Evolutionary conservation across 2,329 filamentous ascomycete genomes (phyloP).

Genomic region (Aspergillus sp.): DNA sequence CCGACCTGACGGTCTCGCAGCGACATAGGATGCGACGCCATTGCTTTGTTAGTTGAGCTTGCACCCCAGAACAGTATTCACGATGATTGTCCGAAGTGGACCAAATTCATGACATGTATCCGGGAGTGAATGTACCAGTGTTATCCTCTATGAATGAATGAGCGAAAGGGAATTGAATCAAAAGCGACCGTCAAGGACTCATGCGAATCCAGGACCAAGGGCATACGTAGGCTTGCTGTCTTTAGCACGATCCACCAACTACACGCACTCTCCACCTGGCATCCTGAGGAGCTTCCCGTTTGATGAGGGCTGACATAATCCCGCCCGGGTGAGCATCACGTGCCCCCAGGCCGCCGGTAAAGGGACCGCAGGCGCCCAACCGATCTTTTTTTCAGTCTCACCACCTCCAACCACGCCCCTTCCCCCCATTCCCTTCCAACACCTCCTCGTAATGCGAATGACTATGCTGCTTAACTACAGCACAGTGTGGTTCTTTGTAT

Average conservation of each 20-base stretch:
- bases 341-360: not conserved
- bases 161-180: not conserved
- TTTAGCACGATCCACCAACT: not conserved
- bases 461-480: constrained; percentile 35
- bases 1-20: constrained; percentile 72
- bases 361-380: constrained; percentile 15
- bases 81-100: constrained; percentile 9
- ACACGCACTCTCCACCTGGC: constrained; percentile 30
- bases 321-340: constrained; percentile 15
- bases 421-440: constrained; percentile 14
- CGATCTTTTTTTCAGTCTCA: constrained; percentile 23
- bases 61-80: constrained; percentile 16
- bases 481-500: constrained; percentile 36
- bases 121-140: not conserved
- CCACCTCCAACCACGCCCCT: constrained; percentile 17
- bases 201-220: not conserved
- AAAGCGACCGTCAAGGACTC: not conserved
- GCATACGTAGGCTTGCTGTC: constrained; percentile 1
- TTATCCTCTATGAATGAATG: not conserved
- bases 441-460: constrained; percentile 41
- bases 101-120: constrained; percentile 23
- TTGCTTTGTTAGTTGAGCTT: constrained; percentile 35
- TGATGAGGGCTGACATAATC: constrained; percentile 28
- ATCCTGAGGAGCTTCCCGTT: constrained; percentile 22
- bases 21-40: constrained; percentile 58